Conservation (phyloP, 2,329 filamentous ascomycete genomes). For the Arthrobotrys entomopaga region DNA sequence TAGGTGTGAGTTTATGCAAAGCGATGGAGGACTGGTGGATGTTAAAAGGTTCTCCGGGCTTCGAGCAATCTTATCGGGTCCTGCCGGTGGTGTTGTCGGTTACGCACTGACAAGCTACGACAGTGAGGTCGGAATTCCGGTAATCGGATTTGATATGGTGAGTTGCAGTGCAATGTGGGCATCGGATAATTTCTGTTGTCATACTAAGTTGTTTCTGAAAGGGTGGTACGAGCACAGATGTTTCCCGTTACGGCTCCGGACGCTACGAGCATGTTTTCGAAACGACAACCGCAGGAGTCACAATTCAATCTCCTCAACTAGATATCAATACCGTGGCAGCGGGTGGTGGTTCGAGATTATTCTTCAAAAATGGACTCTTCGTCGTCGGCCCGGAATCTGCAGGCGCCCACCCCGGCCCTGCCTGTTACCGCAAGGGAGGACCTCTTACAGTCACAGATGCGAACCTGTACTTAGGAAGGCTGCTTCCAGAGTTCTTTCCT, state of each 20-base stretch:
- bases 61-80: conserved; percentile 85
- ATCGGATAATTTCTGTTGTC: background rate
- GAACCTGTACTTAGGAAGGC: conserved; percentile 82
- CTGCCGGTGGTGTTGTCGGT: conserved; percentile 91
- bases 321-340: conserved; percentile 96
- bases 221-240: conserved; percentile 89
- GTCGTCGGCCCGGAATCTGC: conserved; percentile 90
- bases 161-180: conserved; percentile 5
- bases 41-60: conserved; percentile 85
- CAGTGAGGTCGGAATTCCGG: conserved; percentile 78
- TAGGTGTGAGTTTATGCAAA: conserved; percentile 93
- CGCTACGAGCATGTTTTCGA: conserved; percentile 94
- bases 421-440: conserved; percentile 89
- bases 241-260: conserved; percentile 85
- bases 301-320: conserved; percentile 88
- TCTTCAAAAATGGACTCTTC: conserved; percentile 89
- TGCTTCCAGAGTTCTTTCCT: conserved; percentile 91
- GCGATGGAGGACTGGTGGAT: conserved; percentile 71
- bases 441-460: conserved; percentile 94
- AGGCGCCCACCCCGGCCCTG: conserved; percentile 86
- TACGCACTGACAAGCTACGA: conserved; percentile 94
- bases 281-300: conserved; percentile 92
- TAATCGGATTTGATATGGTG: conserved; percentile 93
- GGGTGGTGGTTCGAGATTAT: conserved; percentile 83
- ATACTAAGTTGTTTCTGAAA: conserved; percentile 60